Evolutionary conservation across 2,329 filamentous ascomycete species (phyloP).

Genomic region (Apiospora sp.): DNA sequence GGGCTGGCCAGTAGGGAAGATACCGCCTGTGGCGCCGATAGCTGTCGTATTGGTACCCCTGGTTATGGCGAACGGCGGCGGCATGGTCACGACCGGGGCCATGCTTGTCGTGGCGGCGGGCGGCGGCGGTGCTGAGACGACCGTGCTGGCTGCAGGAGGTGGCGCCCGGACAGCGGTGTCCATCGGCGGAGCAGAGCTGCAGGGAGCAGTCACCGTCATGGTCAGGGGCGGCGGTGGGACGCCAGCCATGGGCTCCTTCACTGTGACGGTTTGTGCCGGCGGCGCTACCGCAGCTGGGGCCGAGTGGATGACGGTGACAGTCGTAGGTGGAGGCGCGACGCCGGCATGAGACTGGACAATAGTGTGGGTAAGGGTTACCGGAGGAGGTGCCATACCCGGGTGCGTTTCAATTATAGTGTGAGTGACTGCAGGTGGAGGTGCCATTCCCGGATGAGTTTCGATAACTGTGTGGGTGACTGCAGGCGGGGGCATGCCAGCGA

Average conservation of each 20-base stretch:
- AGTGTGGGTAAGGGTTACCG: neutral
- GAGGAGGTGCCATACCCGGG: neutral
- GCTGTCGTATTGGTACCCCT: neutral
- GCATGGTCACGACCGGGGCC: constrained; percentile 3
- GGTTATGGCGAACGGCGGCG: neutral
- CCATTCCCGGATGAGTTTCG: neutral
- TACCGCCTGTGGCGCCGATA: neutral
- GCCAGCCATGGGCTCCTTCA: constrained; percentile 2
- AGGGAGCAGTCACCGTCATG: constrained; percentile 7
- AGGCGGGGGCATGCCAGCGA: neutral
- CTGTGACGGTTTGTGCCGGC: neutral
- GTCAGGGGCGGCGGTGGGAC: neutral
- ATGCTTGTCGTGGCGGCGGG: neutral
- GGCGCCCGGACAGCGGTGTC: neutral
- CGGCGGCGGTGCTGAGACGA: neutral
- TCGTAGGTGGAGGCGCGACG: neutral
- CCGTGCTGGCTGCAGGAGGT: neutral
- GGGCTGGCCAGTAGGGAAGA: constrained; percentile 7
- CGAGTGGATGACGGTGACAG: neutral
- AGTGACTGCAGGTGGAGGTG: neutral
- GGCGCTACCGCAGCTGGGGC: neutral
- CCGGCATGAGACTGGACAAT: neutral
- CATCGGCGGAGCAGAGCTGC: neutral
- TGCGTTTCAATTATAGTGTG: neutral
- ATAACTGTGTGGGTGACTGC: neutral